phyloP scores from a whole-genome alignment of 2,329 filamentous ascomycete genomes.

The Beauveria pseudobassiana region DNA sequence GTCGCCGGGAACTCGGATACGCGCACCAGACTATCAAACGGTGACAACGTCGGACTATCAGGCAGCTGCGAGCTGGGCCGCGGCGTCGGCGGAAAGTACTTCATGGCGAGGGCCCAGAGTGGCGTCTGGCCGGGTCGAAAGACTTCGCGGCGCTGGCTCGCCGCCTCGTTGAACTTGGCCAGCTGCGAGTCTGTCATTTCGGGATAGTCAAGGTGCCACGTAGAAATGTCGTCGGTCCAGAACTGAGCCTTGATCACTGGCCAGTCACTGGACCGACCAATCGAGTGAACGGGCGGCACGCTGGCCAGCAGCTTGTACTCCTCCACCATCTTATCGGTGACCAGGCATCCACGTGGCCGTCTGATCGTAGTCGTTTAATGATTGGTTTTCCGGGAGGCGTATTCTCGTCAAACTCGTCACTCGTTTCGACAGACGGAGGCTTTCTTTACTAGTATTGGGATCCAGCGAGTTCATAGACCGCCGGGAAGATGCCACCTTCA shows the following conservation, averaged over 20 bases:
- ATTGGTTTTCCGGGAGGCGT: conserved; percentile 34
- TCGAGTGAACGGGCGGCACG: conserved; percentile 43
- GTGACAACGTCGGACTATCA: conserved; percentile 5
- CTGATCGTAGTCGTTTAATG: conserved; percentile 50
- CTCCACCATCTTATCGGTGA: conserved; percentile 28
- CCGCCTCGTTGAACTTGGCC: conserved; percentile 46
- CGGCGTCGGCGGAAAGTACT: conserved; percentile 44
- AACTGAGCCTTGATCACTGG: conserved; percentile 49
- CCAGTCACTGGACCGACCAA: conserved; percentile 50
- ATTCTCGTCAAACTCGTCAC: conserved; percentile 42
- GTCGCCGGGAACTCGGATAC: conserved; percentile 6
- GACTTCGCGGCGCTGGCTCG: conserved; percentile 40
- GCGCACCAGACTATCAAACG: conserved; percentile 14
- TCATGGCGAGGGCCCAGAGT: conserved; percentile 51
- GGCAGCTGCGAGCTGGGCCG: conserved; percentile 13
- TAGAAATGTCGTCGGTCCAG: conserved; percentile 48
- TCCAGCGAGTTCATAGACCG: conserved; percentile 24
- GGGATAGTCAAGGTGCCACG: conserved; percentile 56
- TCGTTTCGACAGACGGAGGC: conserved; percentile 38
- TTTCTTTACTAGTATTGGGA: conserved; percentile 50
- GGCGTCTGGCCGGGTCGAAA: conserved; percentile 45
- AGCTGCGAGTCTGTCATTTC: conserved; percentile 56
- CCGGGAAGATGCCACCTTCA: conserved; percentile 15
- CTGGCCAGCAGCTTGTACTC: conserved; percentile 41
- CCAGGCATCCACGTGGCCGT: conserved; percentile 29